phyloP scores from a whole-genome alignment of 306 rosid species.

The Begonia loranthoides region DNA sequence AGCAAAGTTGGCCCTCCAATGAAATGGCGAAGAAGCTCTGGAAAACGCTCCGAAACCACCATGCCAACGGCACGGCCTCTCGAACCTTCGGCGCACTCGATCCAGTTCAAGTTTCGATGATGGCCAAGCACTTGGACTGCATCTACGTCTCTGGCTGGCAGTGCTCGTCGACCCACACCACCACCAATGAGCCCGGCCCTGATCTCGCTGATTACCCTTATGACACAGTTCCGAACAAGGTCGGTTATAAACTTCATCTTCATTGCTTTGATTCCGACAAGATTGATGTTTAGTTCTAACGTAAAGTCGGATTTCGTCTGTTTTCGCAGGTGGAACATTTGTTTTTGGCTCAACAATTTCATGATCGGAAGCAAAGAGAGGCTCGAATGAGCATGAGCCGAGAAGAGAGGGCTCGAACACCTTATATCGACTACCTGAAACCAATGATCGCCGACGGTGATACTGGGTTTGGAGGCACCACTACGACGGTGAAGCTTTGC shows the following conservation, averaged over 20 bases:
- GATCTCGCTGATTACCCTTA: constrained; percentile 97
- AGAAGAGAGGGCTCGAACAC: constrained; percentile 63
- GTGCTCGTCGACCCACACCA: constrained; percentile 82
- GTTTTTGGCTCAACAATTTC: constrained; percentile 85
- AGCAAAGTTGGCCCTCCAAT: constrained; percentile 59
- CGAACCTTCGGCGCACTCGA: constrained; percentile 95
- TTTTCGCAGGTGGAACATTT: constrained; percentile 32
- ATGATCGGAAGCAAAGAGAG: constrained; percentile 82
- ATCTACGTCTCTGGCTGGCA: constrained; percentile 99
- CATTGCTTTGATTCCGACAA: too few relatives aligned
- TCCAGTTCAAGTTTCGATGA: constrained; percentile 89
- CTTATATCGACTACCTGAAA: constrained; percentile 73
- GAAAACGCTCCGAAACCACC: constrained; percentile 72
- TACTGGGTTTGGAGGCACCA: constrained; percentile 78
- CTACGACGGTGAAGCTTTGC: constrained; percentile 90
- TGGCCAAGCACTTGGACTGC: constrained; percentile 85
- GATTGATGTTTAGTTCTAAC: too few relatives aligned
- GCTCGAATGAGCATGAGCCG: constrained; percentile 71
- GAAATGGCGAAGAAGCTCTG: constrained; percentile 84
- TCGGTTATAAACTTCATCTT: constrained; percentile 2
- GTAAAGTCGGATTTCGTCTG: too few relatives aligned
- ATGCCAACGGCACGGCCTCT: constrained; percentile 75
- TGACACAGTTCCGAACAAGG: constrained; percentile 97
- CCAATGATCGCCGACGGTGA: constrained; percentile 94
- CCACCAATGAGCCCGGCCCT: constrained; percentile 91